Evolutionary conservation across 2,329 filamentous ascomycete species (phyloP).

Genomic region (Fusarium sp.): DNA sequence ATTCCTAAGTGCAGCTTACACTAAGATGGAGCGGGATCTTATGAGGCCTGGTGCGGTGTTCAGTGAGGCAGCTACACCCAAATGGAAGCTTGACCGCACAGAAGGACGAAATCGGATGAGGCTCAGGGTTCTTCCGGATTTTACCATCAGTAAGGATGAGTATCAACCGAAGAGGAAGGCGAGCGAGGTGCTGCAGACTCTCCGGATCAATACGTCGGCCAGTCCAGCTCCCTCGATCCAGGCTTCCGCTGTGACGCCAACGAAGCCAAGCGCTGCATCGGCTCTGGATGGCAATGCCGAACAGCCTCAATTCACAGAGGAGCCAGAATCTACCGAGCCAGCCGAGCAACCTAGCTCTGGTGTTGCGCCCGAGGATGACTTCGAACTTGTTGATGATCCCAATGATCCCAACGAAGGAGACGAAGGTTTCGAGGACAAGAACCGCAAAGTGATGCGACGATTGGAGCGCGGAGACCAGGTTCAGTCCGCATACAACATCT

Average conservation of each 20-base stretch:
- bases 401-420: constrained; percentile 79
- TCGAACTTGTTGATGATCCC: constrained; percentile 94
- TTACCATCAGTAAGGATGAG: constrained; percentile 70
- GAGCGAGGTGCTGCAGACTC: constrained; percentile 51
- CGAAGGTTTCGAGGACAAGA: constrained; percentile 93
- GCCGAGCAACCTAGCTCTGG: constrained; percentile 32
- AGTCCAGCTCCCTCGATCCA: constrained; percentile 31
- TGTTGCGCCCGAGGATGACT: constrained; percentile 78
- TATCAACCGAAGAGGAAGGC: constrained; percentile 85
- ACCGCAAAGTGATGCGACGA: constrained; percentile 95
- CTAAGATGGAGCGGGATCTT: constrained; percentile 80
- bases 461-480: constrained; percentile 90
- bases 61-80: constrained; percentile 67
- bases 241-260: constrained; percentile 27
- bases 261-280: constrained; percentile 26
- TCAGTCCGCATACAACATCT: constrained; percentile 93
- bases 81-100: constrained; percentile 94
- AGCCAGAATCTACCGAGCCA: constrained; percentile 36
- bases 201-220: constrained; percentile 46
- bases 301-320: constrained; percentile 27
- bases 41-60: constrained; percentile 83
- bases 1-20: constrained; percentile 78
- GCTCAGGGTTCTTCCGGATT: constrained; percentile 83
- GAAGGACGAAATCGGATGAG: constrained; percentile 97
- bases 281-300: constrained; percentile 34